These are phyloP conservation scores for Pythium monospermum DNA, from an alignment of 352 stramenopile species.

Conservation along the genomic window DNA sequence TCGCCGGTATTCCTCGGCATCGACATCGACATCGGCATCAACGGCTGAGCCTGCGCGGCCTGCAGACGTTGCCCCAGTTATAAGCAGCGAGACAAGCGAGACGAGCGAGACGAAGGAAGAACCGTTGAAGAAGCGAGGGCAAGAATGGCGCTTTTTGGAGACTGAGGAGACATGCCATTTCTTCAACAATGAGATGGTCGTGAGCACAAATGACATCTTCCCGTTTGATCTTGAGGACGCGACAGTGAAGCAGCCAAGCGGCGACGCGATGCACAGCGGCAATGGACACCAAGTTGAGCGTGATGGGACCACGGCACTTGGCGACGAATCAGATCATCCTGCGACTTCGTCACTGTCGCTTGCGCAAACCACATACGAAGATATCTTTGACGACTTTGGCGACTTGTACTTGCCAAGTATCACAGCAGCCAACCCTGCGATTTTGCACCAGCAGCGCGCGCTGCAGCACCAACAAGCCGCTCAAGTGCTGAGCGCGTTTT, in stretches of 20 bases:
- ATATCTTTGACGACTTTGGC: conserved; percentile 51
- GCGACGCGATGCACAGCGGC: too few relatives aligned
- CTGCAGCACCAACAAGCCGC: conserved; percentile 14
- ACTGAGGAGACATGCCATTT: conserved; percentile 63
- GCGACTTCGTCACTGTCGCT: background rate
- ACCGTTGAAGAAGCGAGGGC: background rate
- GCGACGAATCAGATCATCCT: background rate
- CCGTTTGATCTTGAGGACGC: conserved; percentile 25
- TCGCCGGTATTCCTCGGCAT: conserved; percentile 3
- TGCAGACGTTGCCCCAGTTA: background rate
- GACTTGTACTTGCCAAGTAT: conserved; percentile 42
- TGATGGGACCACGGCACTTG: too few relatives aligned
- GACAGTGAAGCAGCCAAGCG: conserved; percentile 27
- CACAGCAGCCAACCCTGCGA: background rate
- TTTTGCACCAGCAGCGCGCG: conserved; percentile 8
- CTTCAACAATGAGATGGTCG: conserved; percentile 55
- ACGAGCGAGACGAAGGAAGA: background rate
- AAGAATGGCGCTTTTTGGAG: conserved; percentile 32
- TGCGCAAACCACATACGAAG: conserved; percentile 30
- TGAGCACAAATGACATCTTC: conserved; percentile 57
- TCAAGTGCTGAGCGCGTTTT: conserved; percentile 19
- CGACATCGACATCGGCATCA: conserved; percentile 3
- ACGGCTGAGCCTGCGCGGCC: conserved; percentile 5
- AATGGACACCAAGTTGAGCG: conserved; percentile 24
- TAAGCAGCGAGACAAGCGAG: too few relatives aligned